These are phyloP conservation scores for Artemisia argyi DNA, from an alignment of 129 eudicot genomes.

Conservation along the genomic window DNA sequence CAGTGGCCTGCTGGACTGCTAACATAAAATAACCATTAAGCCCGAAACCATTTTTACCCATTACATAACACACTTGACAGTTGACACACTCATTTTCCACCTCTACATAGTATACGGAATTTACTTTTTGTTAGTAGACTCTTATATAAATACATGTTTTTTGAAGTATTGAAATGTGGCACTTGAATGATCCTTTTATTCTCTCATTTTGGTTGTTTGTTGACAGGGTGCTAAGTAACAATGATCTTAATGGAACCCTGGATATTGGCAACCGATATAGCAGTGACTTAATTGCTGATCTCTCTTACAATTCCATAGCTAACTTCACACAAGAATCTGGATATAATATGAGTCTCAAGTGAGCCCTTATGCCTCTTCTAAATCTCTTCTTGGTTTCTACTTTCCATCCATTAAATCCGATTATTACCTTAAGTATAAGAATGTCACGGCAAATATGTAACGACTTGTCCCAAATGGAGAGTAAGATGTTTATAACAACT, in stretches of 20 bases:
- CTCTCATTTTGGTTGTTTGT: slow-evolving; percentile 16
- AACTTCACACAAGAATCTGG: slow-evolving; percentile 40
- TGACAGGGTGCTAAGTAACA: slow-evolving; percentile 68
- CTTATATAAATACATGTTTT: no score
- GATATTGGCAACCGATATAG: slow-evolving; percentile 53
- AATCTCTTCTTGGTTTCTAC: neutral
- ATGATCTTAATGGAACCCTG: slow-evolving; percentile 63
- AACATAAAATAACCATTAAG: no score
- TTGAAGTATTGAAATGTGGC: neutral
- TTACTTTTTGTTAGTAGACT: no score
- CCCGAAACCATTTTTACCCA: no score
- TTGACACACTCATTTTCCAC: no score
- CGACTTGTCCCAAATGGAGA: no score
- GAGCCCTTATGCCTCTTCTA: slow-evolving; percentile 18
- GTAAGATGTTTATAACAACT: no score
- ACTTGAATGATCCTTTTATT: neutral
- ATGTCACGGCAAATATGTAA: neutral
- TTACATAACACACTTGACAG: no score
- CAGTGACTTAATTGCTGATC: slow-evolving; percentile 57
- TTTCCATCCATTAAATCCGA: neutral
- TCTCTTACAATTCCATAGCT: slow-evolving; percentile 56
- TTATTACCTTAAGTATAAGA: neutral
- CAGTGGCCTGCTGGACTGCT: no score
- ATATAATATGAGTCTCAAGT: slow-evolving; percentile 55
- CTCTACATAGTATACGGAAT: no score